These are phyloP conservation scores for Trypanosoma caninum DNA, from an alignment of 208 protist genomes.

Conservation along the genomic window DNA sequence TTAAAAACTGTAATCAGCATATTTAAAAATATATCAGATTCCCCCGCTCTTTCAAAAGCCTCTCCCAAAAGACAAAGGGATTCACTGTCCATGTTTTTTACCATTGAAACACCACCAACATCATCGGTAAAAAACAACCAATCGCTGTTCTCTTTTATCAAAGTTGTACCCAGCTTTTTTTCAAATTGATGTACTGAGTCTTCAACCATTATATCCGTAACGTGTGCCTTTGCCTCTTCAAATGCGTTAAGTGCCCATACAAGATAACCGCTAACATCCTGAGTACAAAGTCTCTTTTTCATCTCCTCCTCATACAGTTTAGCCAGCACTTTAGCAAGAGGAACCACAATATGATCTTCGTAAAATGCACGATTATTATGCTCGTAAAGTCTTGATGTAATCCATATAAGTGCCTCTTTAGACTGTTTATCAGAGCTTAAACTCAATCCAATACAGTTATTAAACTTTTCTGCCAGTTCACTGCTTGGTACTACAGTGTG, in stretches of 20 bases:
- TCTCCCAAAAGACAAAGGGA: not conserved
- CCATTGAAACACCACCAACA: constrained; percentile 20
- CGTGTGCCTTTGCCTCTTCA: constrained; percentile 15
- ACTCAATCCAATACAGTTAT: constrained; percentile 8
- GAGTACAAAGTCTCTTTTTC: not conserved
- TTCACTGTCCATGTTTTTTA: constrained; percentile 12
- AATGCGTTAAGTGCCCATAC: constrained; percentile 20
- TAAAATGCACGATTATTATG: constrained; percentile 15
- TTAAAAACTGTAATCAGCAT: constrained; percentile 12
- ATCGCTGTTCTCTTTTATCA: constrained; percentile 26
- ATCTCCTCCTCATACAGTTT: constrained; percentile 18
- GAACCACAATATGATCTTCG: constrained; percentile 16
- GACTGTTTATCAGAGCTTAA: not conserved
- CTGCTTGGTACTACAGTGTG: constrained; percentile 15
- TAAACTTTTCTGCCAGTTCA: constrained; percentile 6
- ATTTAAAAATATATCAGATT: constrained; percentile 15
- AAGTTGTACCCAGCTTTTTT: constrained; percentile 14
- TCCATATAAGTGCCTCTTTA: not conserved
- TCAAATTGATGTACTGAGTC: constrained; percentile 13
- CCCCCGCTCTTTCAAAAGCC: constrained; percentile 16
- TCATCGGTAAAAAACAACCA: constrained; percentile 22
- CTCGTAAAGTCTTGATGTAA: constrained; percentile 8
- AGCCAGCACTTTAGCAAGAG: constrained; percentile 15
- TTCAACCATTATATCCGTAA: constrained; percentile 17
- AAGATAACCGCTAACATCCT: constrained; percentile 23